A percentile compares a stretch with the other conserved stretches of the same genome.
Conservation (phyloP, 352 stramenopile genomes). For the Globisporangium mamillatum region DNA sequence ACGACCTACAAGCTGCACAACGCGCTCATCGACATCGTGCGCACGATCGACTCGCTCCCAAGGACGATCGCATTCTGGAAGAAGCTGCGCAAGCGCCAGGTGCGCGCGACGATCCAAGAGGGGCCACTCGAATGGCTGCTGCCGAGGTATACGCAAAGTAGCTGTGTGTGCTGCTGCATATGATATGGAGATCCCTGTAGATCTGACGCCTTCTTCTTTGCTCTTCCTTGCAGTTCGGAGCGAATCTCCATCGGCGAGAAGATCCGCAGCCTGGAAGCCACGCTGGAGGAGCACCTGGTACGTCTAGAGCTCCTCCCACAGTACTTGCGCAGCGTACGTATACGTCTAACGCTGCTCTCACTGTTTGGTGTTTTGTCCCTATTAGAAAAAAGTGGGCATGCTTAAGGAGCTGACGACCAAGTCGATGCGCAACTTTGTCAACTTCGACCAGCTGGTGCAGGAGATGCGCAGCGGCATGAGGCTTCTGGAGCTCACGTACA, state of each 20-base stretch:
- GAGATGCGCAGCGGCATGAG: conserved; percentile 45
- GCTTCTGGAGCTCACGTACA: conserved; percentile 58
- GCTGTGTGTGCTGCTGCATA: neutral
- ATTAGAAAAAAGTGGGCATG: conserved; percentile 64
- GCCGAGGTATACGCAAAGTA: conserved; percentile 26
- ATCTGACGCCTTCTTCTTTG: neutral
- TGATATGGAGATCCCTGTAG: neutral
- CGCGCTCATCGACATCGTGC: conserved; percentile 57
- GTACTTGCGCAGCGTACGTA: no score
- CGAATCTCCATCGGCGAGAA: conserved; percentile 54
- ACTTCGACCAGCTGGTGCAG: conserved; percentile 31
- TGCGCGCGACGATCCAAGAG: conserved; percentile 49
- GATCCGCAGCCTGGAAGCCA: conserved; percentile 63
- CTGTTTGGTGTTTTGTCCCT: neutral
- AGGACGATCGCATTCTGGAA: conserved; percentile 71
- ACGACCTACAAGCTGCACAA: conserved; percentile 55
- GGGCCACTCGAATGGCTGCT: conserved; percentile 66
- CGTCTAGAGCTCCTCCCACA: neutral
- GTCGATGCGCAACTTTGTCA: conserved; percentile 26
- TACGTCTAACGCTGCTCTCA: neutral
- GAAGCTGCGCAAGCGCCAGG: conserved; percentile 35
- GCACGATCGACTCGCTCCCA: conserved; percentile 71
- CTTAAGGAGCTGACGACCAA: conserved; percentile 60
- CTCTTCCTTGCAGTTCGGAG: conserved; percentile 28
- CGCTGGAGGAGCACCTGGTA: conserved; percentile 66